A percentile compares a stretch with the other conserved stretches of the same genome.
These are phyloP conservation scores for Trichoderma cornu-damae DNA, from an alignment of 2,329 filamentous ascomycete genomes.

Conservation along the genomic window DNA sequence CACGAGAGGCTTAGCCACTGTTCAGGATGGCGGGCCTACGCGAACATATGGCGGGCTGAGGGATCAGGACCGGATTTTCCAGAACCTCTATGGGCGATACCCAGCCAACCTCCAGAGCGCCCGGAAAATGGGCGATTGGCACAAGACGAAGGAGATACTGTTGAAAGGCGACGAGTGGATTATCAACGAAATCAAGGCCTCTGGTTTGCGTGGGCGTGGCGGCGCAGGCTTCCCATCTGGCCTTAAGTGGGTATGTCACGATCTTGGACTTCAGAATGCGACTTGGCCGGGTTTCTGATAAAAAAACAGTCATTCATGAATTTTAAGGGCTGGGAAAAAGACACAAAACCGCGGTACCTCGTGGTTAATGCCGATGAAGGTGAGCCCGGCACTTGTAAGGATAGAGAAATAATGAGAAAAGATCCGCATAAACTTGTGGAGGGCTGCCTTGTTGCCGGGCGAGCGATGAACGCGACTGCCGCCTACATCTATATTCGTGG, in stretches of 20 bases:
- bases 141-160: constrained; percentile 98
- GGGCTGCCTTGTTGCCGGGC: constrained; percentile 90
- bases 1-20: constrained; percentile 71
- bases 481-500: constrained; percentile 99
- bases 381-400: constrained; percentile 98
- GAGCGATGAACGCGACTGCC: constrained; percentile 97
- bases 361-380: constrained; percentile 99
- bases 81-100: constrained; percentile 94
- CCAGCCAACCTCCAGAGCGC: constrained; percentile 87
- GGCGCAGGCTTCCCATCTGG: constrained; percentile 97
- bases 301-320: constrained; percentile 90
- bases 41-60: constrained; percentile 78
- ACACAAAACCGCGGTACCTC: constrained; percentile 88
- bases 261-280: background rate
- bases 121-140: constrained; percentile 98
- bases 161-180: constrained; percentile 98
- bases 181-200: constrained; percentile 95
- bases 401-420: constrained; percentile 99
- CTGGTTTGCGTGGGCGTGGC: constrained; percentile 89
- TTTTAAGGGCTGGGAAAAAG: constrained; percentile 99
- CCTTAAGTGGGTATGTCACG: constrained; percentile 83
- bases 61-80: constrained; percentile 98
- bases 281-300: background rate
- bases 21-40: constrained; percentile 67
- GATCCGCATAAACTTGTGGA: constrained; percentile 98